phyloP scores from a whole-genome alignment of 1,284 basidiomycete species.

The Termitomyces sp. region DNA sequence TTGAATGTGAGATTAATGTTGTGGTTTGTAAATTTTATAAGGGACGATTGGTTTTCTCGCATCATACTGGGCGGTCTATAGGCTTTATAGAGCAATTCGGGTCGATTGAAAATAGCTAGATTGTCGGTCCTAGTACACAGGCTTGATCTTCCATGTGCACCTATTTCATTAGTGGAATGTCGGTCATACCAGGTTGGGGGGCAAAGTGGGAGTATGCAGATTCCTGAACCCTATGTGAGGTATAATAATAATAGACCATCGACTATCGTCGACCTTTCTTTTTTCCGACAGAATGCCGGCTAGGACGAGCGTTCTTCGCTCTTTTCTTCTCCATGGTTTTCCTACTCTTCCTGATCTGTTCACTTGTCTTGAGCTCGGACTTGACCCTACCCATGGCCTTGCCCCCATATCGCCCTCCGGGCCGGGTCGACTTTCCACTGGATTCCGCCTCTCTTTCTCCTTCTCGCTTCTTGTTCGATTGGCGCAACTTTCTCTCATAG shows the following conservation, averaged over 20 bases:
- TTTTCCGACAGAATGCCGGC: slow-evolving; percentile 22
- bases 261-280: slow-evolving; percentile 39
- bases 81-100: slow-evolving; percentile 76
- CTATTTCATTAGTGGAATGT: slow-evolving; percentile 46
- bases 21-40: slow-evolving; percentile 22
- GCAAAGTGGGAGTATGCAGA: slow-evolving; percentile 68
- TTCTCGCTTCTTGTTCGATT: slow-evolving; percentile 47
- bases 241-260: too few species aligned
- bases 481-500: slow-evolving; percentile 68
- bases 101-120: slow-evolving; percentile 46
- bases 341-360: slow-evolving; percentile 78
- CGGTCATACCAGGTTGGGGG: slow-evolving; percentile 54
- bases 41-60: slow-evolving; percentile 86
- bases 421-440: slow-evolving; percentile 24
- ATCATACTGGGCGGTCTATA: slow-evolving; percentile 81
- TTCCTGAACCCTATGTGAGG: not conserved
- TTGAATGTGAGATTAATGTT: not conserved
- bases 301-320: slow-evolving; percentile 74
- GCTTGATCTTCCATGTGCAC: slow-evolving; percentile 43
- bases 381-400: slow-evolving; percentile 61
- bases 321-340: slow-evolving; percentile 55
- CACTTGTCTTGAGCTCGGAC: slow-evolving; percentile 77
- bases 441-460: slow-evolving; percentile 15
- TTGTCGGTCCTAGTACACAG: not conserved
- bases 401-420: slow-evolving; percentile 45